phyloP scores from a whole-genome alignment of 768 basidiomycete genomes.

The Psilocybe azurescens region DNA sequence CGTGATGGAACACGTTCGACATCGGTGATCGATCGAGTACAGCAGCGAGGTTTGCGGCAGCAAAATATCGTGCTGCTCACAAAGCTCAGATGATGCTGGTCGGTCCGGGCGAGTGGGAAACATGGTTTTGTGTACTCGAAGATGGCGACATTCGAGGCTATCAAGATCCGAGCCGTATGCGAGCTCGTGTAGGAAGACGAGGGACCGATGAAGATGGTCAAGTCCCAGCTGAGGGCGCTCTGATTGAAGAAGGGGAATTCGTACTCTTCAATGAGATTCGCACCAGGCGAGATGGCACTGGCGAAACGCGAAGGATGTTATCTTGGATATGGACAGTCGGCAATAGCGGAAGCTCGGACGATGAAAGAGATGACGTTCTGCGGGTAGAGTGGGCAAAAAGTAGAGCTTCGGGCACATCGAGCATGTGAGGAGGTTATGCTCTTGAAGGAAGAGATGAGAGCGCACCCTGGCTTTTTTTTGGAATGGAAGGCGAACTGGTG shows the following conservation, averaged over 20 bases:
- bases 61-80: conserved; percentile 12
- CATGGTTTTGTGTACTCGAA: neutral
- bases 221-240: too few species aligned
- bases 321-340: conserved; percentile 6
- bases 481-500: conserved; percentile 19
- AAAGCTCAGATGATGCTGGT: conserved; percentile 8
- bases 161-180: conserved; percentile 8
- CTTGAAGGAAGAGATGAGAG: conserved; percentile 22
- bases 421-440: neutral
- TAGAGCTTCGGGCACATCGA: conserved; percentile 5
- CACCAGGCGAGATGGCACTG: neutral
- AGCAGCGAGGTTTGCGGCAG: conserved; percentile 4
- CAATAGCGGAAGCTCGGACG: neutral
- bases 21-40: conserved; percentile 12
- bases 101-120: conserved; percentile 15
- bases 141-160: conserved; percentile 20
- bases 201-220: too few species aligned
- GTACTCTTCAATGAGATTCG: neutral
- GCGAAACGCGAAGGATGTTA: neutral
- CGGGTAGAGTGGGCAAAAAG: neutral
- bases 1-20: conserved; percentile 12
- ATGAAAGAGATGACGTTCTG: neutral
- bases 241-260: neutral
- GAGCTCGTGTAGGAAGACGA: neutral
- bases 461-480: conserved; percentile 10